A percentile compares a stretch with the other conserved stretches of the same genome.
phyloP scores from a whole-genome alignment of 495 filamentous ascomycete genomes.

The Echria macrotheca region DNA sequence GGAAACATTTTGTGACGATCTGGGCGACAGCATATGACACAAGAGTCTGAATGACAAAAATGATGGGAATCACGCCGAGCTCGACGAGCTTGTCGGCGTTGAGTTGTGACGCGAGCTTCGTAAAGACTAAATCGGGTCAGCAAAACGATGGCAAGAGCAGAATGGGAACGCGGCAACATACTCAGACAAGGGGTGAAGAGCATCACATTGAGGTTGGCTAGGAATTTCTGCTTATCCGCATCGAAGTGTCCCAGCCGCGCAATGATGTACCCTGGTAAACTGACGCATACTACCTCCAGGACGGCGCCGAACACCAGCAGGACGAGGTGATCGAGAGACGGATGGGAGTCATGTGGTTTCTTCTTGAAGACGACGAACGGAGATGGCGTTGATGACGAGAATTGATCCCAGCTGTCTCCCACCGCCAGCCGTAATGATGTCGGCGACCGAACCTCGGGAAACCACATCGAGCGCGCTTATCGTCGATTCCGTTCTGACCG shows the following conservation, averaged over 20 bases:
- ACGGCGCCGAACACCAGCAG: constrained; percentile 95
- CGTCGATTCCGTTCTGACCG: background rate
- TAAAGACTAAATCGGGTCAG: constrained; percentile 66
- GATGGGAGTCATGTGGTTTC: constrained; percentile 43
- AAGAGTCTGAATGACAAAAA: constrained; percentile 80
- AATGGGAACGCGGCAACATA: constrained; percentile 42
- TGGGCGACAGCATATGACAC: constrained; percentile 76
- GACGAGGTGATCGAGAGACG: constrained; percentile 66
- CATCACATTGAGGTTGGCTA: constrained; percentile 88
- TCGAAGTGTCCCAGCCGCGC: constrained; percentile 87
- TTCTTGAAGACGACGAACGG: constrained; percentile 27
- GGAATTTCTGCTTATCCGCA: constrained; percentile 88
- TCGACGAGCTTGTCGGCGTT: constrained; percentile 85
- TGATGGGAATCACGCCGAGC: constrained; percentile 86
- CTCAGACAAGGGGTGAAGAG: constrained; percentile 96
- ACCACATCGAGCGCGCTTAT: constrained; percentile 26
- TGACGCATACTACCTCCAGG: constrained; percentile 91
- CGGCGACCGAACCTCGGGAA: constrained; percentile 48
- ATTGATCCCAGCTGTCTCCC: constrained; percentile 24
- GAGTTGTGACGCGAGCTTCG: constrained; percentile 92
- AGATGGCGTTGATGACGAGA: constrained; percentile 14
- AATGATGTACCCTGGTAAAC: constrained; percentile 89
- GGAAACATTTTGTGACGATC: constrained; percentile 62
- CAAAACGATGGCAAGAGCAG: background rate
- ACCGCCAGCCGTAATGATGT: constrained; percentile 56